phyloP scores from a whole-genome alignment of 2,329 filamentous ascomycete genomes.

The Orbilia blumenaviensis region DNA sequence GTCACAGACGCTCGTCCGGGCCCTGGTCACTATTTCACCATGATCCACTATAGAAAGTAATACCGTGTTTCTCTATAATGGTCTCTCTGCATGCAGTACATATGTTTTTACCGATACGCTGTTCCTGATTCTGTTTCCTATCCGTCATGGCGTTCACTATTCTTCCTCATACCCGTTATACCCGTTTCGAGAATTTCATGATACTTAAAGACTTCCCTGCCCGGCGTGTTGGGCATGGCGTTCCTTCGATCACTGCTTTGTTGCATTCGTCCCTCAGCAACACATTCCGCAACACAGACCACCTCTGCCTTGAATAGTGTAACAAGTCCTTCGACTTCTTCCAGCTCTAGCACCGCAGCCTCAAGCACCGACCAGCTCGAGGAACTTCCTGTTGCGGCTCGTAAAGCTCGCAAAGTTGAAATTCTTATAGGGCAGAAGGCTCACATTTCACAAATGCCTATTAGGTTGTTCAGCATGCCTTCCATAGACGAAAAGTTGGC shows the following conservation, averaged over 20 bases:
- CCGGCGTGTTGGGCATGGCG: conserved; percentile 46
- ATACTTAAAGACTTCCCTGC: conserved; percentile 31
- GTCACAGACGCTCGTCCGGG: conserved; percentile 35
- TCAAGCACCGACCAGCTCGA: conserved; percentile 39
- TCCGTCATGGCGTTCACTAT: conserved; percentile 20
- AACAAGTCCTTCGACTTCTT: conserved; percentile 18
- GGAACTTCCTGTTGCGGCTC: conserved; percentile 29
- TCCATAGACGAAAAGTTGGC: conserved; percentile 53
- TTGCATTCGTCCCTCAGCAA: conserved; percentile 39
- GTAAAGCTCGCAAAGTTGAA: conserved; percentile 34
- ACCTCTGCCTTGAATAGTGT: conserved; percentile 12
- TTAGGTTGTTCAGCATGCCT: conserved; percentile 51
- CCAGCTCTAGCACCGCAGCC: conserved; percentile 10
- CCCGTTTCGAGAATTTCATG: conserved; percentile 24
- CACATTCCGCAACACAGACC: conserved; percentile 24
- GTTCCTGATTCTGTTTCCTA: conserved; percentile 3
- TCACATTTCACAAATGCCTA: conserved; percentile 51
- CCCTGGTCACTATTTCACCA: conserved; percentile 36
- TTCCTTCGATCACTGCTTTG: conserved; percentile 45
- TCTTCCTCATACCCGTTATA: conserved; percentile 17
- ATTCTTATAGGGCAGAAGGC: conserved; percentile 23
- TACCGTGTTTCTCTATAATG: conserved; percentile 22
- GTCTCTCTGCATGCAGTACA: conserved; percentile 15
- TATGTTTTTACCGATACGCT: conserved; percentile 2
- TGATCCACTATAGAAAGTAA: conserved; percentile 53